Percentiles rank a stretch among this genome's conserved stretches.
phyloP scores from a whole-genome alignment of 306 rosid species.

The Arachis hypogaea region DNA sequence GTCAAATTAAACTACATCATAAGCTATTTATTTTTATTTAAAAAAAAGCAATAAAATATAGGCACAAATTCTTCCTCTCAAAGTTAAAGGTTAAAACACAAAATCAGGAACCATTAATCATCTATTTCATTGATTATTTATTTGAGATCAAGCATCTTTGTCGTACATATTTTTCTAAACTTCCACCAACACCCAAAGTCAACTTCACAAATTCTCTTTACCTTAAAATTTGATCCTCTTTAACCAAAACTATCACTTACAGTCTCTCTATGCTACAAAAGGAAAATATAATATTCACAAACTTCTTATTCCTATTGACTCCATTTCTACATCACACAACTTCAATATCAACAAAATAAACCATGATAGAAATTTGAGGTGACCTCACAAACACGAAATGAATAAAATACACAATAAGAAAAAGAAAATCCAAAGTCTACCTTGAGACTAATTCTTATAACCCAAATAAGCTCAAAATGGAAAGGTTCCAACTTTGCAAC shows the following conservation, averaged over 20 bases:
- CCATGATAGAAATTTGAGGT: slow-evolving; percentile 35
- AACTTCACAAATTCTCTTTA: slow-evolving; percentile 24
- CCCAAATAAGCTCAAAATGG: no score
- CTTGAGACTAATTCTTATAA: slow-evolving; percentile 4
- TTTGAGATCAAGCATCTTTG: not conserved
- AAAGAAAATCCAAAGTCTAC: not conserved
- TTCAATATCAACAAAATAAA: slow-evolving; percentile 1
- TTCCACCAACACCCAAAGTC: slow-evolving; percentile 17
- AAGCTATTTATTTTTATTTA: not conserved
- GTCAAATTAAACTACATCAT: slow-evolving; percentile 34
- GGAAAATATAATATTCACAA: slow-evolving; percentile 27
- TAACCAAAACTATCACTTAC: not conserved
- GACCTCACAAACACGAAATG: not conserved
- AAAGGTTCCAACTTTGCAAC: no score
- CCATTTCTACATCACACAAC: slow-evolving; percentile 13
- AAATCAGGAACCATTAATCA: slow-evolving; percentile 29
- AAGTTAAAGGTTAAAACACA: not conserved
- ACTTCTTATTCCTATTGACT: not conserved
- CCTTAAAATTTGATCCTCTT: not conserved
- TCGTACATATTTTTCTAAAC: slow-evolving; percentile 21
- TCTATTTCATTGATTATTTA: not conserved
- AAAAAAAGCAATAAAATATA: no score
- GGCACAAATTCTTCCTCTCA: not conserved
- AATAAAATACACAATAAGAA: not conserved
- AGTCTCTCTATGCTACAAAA: not conserved